Base-by-base conservation (phyloP, 768 basidiomycete species). In the Infundibulicybe gibba region DNA sequence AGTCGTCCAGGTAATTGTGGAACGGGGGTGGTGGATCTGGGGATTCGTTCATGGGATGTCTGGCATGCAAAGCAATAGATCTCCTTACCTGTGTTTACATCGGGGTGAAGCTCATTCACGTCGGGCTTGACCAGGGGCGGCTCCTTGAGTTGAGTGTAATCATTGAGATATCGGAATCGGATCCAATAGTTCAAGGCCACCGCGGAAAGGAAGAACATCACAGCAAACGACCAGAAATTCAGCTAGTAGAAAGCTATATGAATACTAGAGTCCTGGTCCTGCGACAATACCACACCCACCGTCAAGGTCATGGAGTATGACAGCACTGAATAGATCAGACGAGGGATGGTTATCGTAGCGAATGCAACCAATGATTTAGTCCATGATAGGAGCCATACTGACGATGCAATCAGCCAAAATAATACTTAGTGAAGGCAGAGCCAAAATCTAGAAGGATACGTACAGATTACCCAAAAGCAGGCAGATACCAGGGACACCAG, bases 1-100 rank as follows among this genome's bases (percentile, higher is more conserved):
- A 98, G 59, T 99, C 97, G 62, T 98, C 95, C 20, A 98, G 76
- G 57, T 98, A 98, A 58, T 95, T 94, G 62, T 95, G 94, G 61
- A 97, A 94, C 1, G 87, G 77, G 11, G 87, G 80, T 0, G 81
- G 79, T 12, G 83, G 72, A 44, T 87, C 84, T 57, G 74, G 12
- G 45, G 8, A 19, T 14, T 25, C 65, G 13, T 16, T 33, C n/a
- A 40, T 57, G 41, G 59, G 41, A 21, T 43, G 2, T 40, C 16
- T 30, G 9, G 47, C 31, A 17, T 6, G 10, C 30, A 14, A 16
- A 8, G 8, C 3, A 13, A 42, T 20, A 31, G 38, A 6, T 15
- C 17, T 32, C 5, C 15, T 40, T 43, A 75, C 75, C 71, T 50
- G 85, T 79, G 49, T 93, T 93, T 16, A 95, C 87, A 61, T 97